Evolutionary conservation across 352 stramenopile genomes (phyloP).

Genomic region (Globisporangium heterothallicum): DNA sequence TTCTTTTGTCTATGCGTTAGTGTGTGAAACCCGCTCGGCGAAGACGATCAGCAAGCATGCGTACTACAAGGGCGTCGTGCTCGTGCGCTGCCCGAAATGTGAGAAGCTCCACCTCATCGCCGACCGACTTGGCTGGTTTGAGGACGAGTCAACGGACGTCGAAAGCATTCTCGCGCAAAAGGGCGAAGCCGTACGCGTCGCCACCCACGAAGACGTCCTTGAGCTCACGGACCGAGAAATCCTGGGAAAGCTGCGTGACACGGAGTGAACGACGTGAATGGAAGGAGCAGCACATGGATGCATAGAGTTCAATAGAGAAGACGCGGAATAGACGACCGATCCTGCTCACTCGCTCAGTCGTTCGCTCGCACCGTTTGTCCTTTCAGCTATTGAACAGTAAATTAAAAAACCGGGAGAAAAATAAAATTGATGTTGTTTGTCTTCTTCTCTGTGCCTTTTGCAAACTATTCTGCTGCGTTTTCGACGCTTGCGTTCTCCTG

Average conservation of each 20-base stretch:
- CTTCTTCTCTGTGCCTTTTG: background rate
- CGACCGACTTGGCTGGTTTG: slow-evolving; percentile 91
- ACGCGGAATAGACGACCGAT: too few species aligned
- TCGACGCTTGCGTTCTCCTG: slow-evolving; percentile 28
- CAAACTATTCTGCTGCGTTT: slow-evolving; percentile 9
- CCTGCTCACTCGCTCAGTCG: too few species aligned
- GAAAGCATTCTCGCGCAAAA: slow-evolving; percentile 79
- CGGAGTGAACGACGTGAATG: slow-evolving; percentile 16
- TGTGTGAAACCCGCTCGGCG: slow-evolving; percentile 96
- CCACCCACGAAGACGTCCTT: slow-evolving; percentile 74
- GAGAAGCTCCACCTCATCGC: slow-evolving; percentile 98
- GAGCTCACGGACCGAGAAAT: slow-evolving; percentile 80
- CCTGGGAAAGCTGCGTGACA: slow-evolving; percentile 29
- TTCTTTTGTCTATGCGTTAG: slow-evolving; percentile 15
- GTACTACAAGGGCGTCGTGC: slow-evolving; percentile 97
- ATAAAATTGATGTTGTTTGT: background rate
- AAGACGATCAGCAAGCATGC: slow-evolving; percentile 97
- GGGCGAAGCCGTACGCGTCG: slow-evolving; percentile 64
- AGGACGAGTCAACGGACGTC: slow-evolving; percentile 87
- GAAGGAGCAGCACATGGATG: slow-evolving; percentile 10
- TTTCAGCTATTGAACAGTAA: slow-evolving; percentile 14
- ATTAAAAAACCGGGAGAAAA: slow-evolving; percentile 11
- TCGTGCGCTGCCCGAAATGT: slow-evolving; percentile 96
- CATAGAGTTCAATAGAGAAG: background rate
- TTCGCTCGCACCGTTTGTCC: background rate